These are phyloP conservation scores for Eremomyces bilateralis DNA, from an alignment of 495 filamentous ascomycete genomes.

Conservation along the genomic window DNA sequence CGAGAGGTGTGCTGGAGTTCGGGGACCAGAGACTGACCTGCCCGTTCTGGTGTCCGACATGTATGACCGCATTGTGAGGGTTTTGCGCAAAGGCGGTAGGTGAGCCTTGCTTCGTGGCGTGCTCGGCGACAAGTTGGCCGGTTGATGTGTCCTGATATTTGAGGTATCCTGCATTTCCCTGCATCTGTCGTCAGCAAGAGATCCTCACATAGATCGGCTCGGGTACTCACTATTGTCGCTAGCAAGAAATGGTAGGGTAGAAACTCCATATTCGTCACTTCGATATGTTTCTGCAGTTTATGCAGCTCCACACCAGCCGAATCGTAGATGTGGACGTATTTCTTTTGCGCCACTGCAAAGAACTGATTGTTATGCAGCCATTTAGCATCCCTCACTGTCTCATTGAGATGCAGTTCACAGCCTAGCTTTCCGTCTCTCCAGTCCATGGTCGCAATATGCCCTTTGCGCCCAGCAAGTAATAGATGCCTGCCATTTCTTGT, in stretches of 20 bases:
- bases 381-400: constrained; percentile 70
- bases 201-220: constrained; percentile 1
- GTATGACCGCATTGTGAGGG: constrained; percentile 72
- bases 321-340: constrained; percentile 91
- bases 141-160: constrained; percentile 94
- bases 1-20: constrained; percentile 63
- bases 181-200: constrained; percentile 11
- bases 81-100: constrained; percentile 76
- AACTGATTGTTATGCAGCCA: constrained; percentile 94
- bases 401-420: constrained; percentile 72
- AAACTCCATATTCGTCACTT: constrained; percentile 90
- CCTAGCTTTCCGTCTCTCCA: constrained; percentile 82
- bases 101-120: constrained; percentile 60
- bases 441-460: constrained; percentile 91
- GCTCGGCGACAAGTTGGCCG: constrained; percentile 61
- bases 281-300: constrained; percentile 68
- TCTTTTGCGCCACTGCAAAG: constrained; percentile 97
- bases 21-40: constrained; percentile 93
- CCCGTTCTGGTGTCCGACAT: constrained; percentile 84
- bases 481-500: constrained; percentile 71
- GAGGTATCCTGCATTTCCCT: constrained; percentile 64
- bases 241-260: constrained; percentile 90
- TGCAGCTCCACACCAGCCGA: constrained; percentile 73
- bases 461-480: constrained; percentile 70
- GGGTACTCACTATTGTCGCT: constrained; percentile 46